phyloP scores from a whole-genome alignment of 768 basidiomycete species.

The Kwoniella mangroviensis region DNA sequence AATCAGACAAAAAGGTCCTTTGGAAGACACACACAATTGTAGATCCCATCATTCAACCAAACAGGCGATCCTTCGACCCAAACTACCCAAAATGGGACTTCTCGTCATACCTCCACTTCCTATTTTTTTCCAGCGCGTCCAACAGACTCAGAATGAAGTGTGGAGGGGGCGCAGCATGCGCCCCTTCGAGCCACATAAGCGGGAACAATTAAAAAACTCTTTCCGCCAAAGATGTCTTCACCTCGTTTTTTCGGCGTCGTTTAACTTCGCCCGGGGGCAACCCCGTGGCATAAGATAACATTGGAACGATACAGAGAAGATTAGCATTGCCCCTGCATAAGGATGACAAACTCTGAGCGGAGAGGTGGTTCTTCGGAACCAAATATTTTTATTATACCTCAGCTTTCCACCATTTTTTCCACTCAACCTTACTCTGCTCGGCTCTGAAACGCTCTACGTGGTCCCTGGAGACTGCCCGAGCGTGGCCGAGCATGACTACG shows the following conservation, averaged over 20 bases:
- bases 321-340: slow-evolving; percentile 99
- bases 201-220: not conserved
- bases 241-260: not conserved
- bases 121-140: not conserved
- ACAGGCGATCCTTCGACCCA: not conserved
- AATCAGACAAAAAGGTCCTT: not conserved
- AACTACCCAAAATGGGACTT: not conserved
- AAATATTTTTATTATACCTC: slow-evolving; percentile 15
- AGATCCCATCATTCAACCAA: not conserved
- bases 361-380: slow-evolving; percentile 21
- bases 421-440: not conserved
- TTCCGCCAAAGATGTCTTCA: not conserved
- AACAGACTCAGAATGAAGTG: not conserved
- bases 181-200: not conserved
- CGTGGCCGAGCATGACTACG: not conserved
- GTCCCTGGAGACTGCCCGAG: not conserved
- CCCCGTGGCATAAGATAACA: slow-evolving; percentile 89
- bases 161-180: not conserved
- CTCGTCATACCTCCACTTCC: not conserved
- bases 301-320: slow-evolving; percentile 99
- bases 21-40: not conserved
- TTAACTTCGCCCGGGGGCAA: slow-evolving; percentile 15
- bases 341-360: slow-evolving; percentile 86
- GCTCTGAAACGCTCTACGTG: not conserved
- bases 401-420: not conserved